Percentiles rank a stretch among this genome's conserved stretches.
These are phyloP conservation scores for Tolypocladium tundrense DNA, from an alignment of 2,329 filamentous ascomycete species.

Conservation along the genomic window DNA sequence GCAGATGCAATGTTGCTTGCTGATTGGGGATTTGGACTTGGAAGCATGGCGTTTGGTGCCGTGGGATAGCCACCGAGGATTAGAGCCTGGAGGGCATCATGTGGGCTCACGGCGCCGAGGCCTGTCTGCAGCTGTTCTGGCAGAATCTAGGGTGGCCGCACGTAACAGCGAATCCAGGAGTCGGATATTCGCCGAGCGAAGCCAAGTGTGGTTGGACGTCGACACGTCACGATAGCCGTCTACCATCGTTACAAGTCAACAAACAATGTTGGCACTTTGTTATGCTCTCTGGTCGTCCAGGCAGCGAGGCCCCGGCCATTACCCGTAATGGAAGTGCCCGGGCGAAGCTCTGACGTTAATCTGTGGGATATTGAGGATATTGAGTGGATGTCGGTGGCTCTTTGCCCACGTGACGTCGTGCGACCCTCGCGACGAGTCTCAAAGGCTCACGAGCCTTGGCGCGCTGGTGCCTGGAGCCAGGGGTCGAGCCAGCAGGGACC, in stretches of 20 bases:
- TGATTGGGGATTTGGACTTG: not conserved
- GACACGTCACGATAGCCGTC: too few relatives aligned
- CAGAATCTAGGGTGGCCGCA: not conserved
- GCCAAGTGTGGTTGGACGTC: not conserved
- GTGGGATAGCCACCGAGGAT: not conserved
- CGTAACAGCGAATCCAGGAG: not conserved
- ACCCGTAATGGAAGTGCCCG: too few relatives aligned
- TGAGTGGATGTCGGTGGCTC: not conserved
- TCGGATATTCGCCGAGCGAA: not conserved
- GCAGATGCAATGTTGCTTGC: not conserved
- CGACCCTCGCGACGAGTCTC: not conserved
- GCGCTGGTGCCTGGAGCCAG: not conserved
- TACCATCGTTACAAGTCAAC: too few relatives aligned
- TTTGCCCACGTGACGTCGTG: not conserved
- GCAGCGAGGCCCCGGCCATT: too few relatives aligned
- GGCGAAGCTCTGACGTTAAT: too few relatives aligned
- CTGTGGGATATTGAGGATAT: too few relatives aligned
- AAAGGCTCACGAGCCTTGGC: not conserved
- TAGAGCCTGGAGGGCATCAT: not conserved
- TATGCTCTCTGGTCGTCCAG: too few relatives aligned
- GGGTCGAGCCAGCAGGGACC: not conserved
- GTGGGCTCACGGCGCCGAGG: not conserved
- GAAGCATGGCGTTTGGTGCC: not conserved
- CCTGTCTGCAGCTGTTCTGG: not conserved
- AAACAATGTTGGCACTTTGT: too few relatives aligned